These are phyloP conservation scores for Rhododendron molle DNA, from an alignment of 148 eudicot species.

Conservation along the genomic window DNA sequence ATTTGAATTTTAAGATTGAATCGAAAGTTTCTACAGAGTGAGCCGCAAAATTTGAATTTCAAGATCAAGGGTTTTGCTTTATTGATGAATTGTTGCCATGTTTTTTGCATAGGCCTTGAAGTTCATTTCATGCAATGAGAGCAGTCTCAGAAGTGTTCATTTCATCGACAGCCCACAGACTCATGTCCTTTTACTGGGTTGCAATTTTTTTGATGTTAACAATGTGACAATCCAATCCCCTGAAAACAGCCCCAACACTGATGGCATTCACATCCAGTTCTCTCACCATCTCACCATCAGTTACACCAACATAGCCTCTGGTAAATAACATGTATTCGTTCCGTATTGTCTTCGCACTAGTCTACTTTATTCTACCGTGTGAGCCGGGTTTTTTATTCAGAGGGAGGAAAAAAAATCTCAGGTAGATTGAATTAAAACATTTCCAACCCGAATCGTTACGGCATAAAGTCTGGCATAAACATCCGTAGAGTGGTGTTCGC, in stretches of 20 bases:
- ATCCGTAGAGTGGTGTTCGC: background rate
- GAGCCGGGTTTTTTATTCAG: background rate
- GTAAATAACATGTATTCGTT: conserved; percentile 11
- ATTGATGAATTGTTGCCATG: background rate
- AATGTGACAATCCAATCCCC: conserved; percentile 44
- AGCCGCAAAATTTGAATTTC: background rate
- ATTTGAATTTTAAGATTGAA: background rate
- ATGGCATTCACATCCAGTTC: conserved; percentile 61
- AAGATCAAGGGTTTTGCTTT: background rate
- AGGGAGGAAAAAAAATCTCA: background rate
- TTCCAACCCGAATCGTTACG: background rate
- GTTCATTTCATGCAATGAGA: conserved; percentile 45
- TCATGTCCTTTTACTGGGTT: conserved; percentile 33
- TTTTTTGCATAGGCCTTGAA: conserved; percentile 41
- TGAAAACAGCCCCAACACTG: conserved; percentile 58
- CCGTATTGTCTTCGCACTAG: background rate
- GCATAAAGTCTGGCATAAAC: background rate
- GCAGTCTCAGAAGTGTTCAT: conserved; percentile 32
- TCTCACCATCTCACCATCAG: conserved; percentile 31
- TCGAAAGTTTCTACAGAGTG: background rate
- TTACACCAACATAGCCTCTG: conserved; percentile 34
- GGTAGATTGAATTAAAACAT: background rate
- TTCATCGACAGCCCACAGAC: conserved; percentile 56
- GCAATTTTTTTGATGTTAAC: conserved; percentile 26
- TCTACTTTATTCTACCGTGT: background rate